Base-by-base conservation (phyloP, 129 eudicot genomes). In the Silybum marianum region DNA sequence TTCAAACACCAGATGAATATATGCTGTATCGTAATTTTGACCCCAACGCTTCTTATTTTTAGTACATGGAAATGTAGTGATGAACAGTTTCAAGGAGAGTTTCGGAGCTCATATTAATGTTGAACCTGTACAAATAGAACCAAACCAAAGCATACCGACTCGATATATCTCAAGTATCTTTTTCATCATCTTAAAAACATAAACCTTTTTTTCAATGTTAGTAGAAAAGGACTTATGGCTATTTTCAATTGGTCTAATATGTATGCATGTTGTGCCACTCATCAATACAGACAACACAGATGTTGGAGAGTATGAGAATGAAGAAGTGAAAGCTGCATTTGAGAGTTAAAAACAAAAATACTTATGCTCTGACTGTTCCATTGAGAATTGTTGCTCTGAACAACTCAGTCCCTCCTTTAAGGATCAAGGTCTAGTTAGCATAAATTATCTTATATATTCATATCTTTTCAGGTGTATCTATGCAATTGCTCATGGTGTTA, bases 281-380 rank as follows among this genome's bases (percentile, higher is more conserved):
- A 19, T 72, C 60, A 54, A 51, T 82, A 22, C 84, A 87, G 93
- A 83, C 6, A 38, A 32, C 19, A 82, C 14, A 68, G 75, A 32
- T 32, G 38, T 58, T 69, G 88, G 78, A 77, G 72, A 68, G 60
- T 16, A 36, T 48, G 95, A 91, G 63, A 86, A 84, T 82, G 91
- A 89, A 78, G 95, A 93, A 76, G 36, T 83, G 83, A 84, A 79
- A 73, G 91, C 87, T 74, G 93, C 91, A 79, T 96, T 96, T 80
- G 95, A 93, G 78, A 85, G 34, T 26, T 93, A 89, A 92, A 91
- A 91, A 81, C 88, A 98, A 19, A 93, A 32, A 84, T 85, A 84
- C 99, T 38, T 96, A 91, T 72, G 88, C 99, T 71, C 85, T 93
- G 79, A 96, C 93, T 2, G 99, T 96, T 69, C 97, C 99, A 14